Evolutionary conservation across 805 yeast species (phyloP), one percentile per base, ranked within the genome.

Genomic region (Diddensiella caesifluorescens): DNA sequence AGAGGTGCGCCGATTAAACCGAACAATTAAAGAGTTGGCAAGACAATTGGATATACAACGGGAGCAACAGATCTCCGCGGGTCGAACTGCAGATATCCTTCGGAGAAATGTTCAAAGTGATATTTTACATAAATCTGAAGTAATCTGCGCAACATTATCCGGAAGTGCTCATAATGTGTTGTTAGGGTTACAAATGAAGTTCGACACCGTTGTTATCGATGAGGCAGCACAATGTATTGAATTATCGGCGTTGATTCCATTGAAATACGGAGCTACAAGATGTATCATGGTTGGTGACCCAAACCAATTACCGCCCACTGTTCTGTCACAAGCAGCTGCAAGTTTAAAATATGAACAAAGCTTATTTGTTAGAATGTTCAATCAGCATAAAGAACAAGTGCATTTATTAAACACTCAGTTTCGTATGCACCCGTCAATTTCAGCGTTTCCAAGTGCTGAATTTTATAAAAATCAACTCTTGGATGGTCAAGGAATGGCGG

Each of bases 211-310:
- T 1, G 80, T 90, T 38, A 81, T 90, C 47, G 98, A 90, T 67
- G 98, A 90, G 62, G 98, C 98, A 2, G 94, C 97, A 52, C 98
- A 90, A 62, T 83, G 95, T 76, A 89, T 92, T 29, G 98, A 90
- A 58, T 59, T 90, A 26, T 86, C 96, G 5, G 84, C 95, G 0
- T 74, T 92, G 20, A 90, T 90, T 53, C 98, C 98, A 0, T 67
- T 92, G 50, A 70, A 95, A 55, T 92, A 89, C 60, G 97, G 97
- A 1, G 84, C 94, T 54, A 79, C 73, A 46, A 77, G 79, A 42
- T 90, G 97, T 65, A 82, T 92, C 37, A 83, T 92, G 95, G 98
- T 92, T 35, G 98, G 98, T 60, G 98, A 92, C 66, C 97, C 97
- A 2, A 89, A 92, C 59, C 98, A 92, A 65, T 71, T 92, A 48